phyloP scores from a whole-genome alignment of 2,329 filamentous ascomycete genomes.

The Sclerotiophoma versabilis region DNA sequence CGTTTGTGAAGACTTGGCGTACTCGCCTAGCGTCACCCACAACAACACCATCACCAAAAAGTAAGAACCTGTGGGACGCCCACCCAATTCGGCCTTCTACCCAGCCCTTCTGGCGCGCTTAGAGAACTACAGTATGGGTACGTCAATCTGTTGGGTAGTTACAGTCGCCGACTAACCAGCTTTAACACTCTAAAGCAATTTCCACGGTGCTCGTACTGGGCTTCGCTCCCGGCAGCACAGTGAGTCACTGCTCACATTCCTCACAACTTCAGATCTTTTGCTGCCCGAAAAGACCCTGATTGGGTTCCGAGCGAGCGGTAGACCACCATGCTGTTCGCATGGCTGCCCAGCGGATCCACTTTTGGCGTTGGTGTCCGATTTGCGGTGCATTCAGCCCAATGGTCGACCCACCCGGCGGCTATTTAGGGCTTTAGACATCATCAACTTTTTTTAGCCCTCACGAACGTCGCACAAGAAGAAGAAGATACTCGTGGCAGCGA shows the following conservation, averaged over 20 bases:
- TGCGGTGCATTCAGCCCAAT: conserved; percentile 30
- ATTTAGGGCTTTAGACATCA: conserved; percentile 20
- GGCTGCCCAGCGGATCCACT: conserved; percentile 38
- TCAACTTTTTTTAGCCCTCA: conserved; percentile 9
- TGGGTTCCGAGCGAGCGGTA: conserved; percentile 32
- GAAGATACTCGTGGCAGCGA: conserved; percentile 5
- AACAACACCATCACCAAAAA: conserved; percentile 11
- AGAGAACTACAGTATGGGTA: background rate
- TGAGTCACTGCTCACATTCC: conserved; percentile 32
- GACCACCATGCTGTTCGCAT: conserved; percentile 29
- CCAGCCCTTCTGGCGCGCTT: background rate
- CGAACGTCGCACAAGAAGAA: conserved; percentile 7
- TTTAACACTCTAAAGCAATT: conserved; percentile 9
- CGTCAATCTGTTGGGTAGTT: background rate
- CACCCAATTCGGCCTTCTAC: conserved; percentile 2
- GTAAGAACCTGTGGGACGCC: conserved; percentile 33
- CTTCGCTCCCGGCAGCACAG: conserved; percentile 17
- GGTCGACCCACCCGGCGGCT: conserved; percentile 33
- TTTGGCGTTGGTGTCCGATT: conserved; percentile 26
- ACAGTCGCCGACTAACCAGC: conserved; percentile 11
- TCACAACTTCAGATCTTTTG: conserved; percentile 22
- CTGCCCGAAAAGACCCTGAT: conserved; percentile 34
- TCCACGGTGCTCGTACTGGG: conserved; percentile 7
- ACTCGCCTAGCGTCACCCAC: conserved; percentile 23
- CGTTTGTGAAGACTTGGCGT: conserved; percentile 14